phyloP scores from a whole-genome alignment of 2,329 filamentous ascomycete genomes.

The Aspergillus thermomutatus region DNA sequence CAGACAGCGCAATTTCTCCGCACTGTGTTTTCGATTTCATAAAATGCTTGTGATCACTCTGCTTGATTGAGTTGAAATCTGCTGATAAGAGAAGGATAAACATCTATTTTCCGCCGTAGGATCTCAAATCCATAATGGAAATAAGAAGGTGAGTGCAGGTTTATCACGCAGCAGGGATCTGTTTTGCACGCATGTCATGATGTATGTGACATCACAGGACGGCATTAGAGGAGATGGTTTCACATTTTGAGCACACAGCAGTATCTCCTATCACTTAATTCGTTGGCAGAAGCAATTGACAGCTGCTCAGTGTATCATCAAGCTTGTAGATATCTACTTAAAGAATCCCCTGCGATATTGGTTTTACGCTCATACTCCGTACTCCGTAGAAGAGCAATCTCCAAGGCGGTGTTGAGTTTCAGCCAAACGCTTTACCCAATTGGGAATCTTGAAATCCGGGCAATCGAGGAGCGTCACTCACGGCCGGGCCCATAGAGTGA shows the following conservation, averaged over 20 bases:
- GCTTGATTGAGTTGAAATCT: not conserved
- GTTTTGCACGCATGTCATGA: not conserved
- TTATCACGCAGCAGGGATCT: not conserved
- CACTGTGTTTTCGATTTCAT: not conserved
- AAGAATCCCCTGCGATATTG: not conserved
- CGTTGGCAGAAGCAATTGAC: not conserved
- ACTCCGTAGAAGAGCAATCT: not conserved
- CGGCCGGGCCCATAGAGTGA: constrained; percentile 4
- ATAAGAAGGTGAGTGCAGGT: not conserved
- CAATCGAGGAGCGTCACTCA: constrained; percentile 10
- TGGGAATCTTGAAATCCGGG: constrained; percentile 13
- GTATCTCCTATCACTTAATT: not conserved
- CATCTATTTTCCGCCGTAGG: not conserved
- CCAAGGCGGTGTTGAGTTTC: constrained; percentile 3
- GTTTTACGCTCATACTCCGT: not conserved
- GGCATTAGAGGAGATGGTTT: not conserved
- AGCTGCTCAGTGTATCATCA: not conserved
- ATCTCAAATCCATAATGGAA: not conserved
- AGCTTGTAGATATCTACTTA: not conserved
- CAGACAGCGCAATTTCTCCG: not conserved
- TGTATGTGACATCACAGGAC: not conserved
- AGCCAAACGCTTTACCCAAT: constrained; percentile 19
- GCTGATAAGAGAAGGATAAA: not conserved
- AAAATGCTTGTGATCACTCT: not conserved
- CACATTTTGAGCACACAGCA: not conserved